phyloP scores from a whole-genome alignment of 768 basidiomycete genomes.

The Leccinum truebloodii region DNA sequence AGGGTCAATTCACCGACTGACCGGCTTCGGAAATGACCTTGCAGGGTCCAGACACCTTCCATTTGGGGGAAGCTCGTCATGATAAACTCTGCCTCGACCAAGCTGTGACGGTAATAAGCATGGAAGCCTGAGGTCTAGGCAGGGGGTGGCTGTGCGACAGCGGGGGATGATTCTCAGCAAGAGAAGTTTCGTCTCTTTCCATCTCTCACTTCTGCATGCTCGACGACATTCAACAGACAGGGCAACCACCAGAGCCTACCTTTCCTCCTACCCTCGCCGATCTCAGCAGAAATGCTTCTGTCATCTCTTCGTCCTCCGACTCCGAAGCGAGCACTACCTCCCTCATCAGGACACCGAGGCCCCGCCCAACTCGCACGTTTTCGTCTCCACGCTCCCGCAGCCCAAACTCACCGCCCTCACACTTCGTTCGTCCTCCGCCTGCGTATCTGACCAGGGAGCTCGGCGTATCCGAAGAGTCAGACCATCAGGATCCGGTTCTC shows the following conservation, averaged over 20 bases:
- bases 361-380: slow-evolving; percentile 60
- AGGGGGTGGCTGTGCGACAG: slow-evolving; percentile 26
- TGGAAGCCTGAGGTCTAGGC: slow-evolving; percentile 1
- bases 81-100: no score
- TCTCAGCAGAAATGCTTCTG: slow-evolving; percentile 75
- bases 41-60: no score
- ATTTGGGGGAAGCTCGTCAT: no score
- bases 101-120: no score
- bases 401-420: slow-evolving; percentile 42
- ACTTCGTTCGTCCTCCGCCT: slow-evolving; percentile 44
- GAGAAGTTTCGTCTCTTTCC: background rate
- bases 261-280: slow-evolving; percentile 52
- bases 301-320: slow-evolving; percentile 66
- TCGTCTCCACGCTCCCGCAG: slow-evolving; percentile 64
- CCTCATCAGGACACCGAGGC: slow-evolving; percentile 43
- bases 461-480: slow-evolving; percentile 38
- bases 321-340: slow-evolving; percentile 48
- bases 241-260: slow-evolving; percentile 11
- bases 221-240: background rate
- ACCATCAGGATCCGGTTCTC: slow-evolving; percentile 8
- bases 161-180: slow-evolving; percentile 20
- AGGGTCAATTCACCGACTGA: no score
- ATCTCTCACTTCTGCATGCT: background rate
- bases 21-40: no score
- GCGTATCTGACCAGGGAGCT: slow-evolving; percentile 62